Evolutionary conservation across 2,329 filamentous ascomycete genomes (phyloP).

Genomic region (Colletotrichum siamense): DNA sequence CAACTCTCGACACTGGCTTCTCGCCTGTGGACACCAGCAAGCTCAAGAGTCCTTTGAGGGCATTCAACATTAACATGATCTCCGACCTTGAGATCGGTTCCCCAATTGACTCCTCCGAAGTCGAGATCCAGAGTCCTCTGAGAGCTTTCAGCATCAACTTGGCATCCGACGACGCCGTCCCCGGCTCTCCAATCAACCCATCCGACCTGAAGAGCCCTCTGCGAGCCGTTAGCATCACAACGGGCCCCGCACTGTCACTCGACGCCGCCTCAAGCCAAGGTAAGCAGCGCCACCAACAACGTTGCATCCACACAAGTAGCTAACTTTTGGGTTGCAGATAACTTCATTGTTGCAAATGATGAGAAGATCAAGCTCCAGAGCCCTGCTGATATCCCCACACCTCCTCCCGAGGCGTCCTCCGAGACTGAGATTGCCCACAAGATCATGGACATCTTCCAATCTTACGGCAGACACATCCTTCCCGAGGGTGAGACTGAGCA

Average conservation of each 20-base stretch:
- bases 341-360: neutral
- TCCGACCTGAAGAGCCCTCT: neutral
- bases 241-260: neutral
- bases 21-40: constrained; percentile 4
- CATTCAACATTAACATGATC: constrained; percentile 1
- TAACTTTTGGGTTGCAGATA: neutral
- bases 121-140: constrained; percentile 1
- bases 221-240: neutral
- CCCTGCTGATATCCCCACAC: neutral
- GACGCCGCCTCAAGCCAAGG: neutral
- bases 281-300: neutral
- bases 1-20: constrained; percentile 6
- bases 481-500: constrained; percentile 14
- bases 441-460: constrained; percentile 15
- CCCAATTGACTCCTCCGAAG: constrained; percentile 8
- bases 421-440: constrained; percentile 15
- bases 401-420: constrained; percentile 3
- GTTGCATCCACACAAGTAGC: neutral
- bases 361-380: neutral
- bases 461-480: constrained; percentile 11
- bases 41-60: constrained; percentile 8
- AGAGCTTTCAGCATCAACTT: constrained; percentile 11
- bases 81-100: constrained; percentile 17
- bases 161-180: neutral
- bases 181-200: neutral